Percentiles rank a stretch among this genome's conserved stretches.
phyloP scores from a whole-genome alignment of 345 rosid genomes.

The Streptanthus diversifolius region DNA sequence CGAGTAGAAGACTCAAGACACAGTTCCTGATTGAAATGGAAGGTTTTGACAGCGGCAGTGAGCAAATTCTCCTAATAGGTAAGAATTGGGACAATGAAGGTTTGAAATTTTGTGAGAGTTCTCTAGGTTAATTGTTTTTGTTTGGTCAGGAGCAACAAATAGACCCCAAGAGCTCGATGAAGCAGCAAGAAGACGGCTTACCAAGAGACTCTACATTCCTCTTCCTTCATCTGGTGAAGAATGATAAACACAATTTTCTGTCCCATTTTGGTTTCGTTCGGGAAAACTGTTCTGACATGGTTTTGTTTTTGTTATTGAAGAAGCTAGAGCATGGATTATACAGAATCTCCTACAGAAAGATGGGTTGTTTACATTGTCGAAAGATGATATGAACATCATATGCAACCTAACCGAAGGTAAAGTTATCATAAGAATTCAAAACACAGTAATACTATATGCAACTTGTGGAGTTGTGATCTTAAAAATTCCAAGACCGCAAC shows the following conservation, averaged over 20 bases:
- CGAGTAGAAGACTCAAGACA: conserved; percentile 92
- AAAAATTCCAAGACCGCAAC: background rate
- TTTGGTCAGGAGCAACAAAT: conserved; percentile 82
- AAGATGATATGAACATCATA: conserved; percentile 61
- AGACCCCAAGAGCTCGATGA: conserved; percentile 99
- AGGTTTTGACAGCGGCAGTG: conserved; percentile 85
- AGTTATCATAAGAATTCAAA: background rate
- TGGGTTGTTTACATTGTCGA: conserved; percentile 74
- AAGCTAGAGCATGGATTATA: conserved; percentile 94
- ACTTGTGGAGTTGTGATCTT: background rate
- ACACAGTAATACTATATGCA: background rate
- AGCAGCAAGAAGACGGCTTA: conserved; percentile 93
- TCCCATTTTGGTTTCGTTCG: background rate
- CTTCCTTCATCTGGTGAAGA: conserved; percentile 81
- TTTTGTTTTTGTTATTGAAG: conserved; percentile 40
- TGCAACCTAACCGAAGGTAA: conserved; percentile 81
- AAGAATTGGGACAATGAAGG: conserved; percentile 12
- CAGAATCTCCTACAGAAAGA: conserved; percentile 81
- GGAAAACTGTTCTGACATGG: conserved; percentile 17
- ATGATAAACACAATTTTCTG: conserved; percentile 12
- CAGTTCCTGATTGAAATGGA: conserved; percentile 98
- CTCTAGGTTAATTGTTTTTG: background rate
- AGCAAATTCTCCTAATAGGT: conserved; percentile 96
- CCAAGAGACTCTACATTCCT: conserved; percentile 89
- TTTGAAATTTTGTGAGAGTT: conserved; percentile 6